Evolutionary conservation across 495 filamentous ascomycete genomes (phyloP), one percentile per base, ranked within the genome.

Genomic region (Penicillium herquei): DNA sequence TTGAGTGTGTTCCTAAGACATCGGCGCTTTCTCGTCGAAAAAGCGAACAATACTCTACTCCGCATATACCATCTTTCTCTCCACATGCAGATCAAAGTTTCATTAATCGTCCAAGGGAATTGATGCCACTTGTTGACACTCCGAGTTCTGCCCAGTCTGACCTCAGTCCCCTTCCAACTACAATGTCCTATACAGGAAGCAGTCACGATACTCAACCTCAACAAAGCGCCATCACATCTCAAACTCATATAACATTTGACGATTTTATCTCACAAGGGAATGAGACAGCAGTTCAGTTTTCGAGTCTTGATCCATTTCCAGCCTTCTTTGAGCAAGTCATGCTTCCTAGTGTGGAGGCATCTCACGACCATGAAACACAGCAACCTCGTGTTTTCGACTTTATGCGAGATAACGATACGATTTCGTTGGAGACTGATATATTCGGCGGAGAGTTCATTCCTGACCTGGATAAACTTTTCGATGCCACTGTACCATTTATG

Each of bases 291-390:
- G 16, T 34, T 45, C 12, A 33, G 5, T 54, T 49, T 49, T 41
- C 47, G 1, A 34, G 18, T 10, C 45, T 60, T 6, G 56, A 58
- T 18, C 52, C 46, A 0, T 67, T 61, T 32, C 67, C 67, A 1
- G 62, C 59, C 6, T 70, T 70, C 12, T 70, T 70, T 30, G 64
- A 70, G 34, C 67, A 67, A 10, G 62, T 65, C 14, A 67, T 67
- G 64, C 53, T 63, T 7, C 57, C 62, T 5, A 48, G 31, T 18
- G 12, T 57, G 0, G 53, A 42, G 11, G n/a, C 43, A 1, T 21
- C 46, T 9, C 32, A 51, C 8, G 41, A 14, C 1, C 59, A 56
- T 3, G 51, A 18, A 12, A 52, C 54, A 1, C 64, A 67, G 44
- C 67, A 67, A 41, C 67, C 64, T 3, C 57, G 67, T 6, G 55